A percentile compares a stretch with the other conserved stretches of the same genome.
Conservation (phyloP, 2,329 filamentous ascomycete species). For the Cordyceps cateniannulata region DNA sequence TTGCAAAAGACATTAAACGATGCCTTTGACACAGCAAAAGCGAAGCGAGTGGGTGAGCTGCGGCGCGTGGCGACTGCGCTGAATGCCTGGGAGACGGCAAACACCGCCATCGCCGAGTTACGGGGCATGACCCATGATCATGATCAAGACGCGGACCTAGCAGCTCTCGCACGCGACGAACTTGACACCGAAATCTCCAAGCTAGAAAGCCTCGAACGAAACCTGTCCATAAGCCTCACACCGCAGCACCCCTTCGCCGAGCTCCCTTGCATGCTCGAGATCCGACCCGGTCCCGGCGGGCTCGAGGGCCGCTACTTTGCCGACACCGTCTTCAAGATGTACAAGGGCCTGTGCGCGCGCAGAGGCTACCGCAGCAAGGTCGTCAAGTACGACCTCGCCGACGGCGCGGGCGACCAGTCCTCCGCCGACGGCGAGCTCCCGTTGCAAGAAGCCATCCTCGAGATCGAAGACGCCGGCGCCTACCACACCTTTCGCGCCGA, state of each 20-base stretch:
- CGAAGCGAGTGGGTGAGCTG: constrained; percentile 56
- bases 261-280: constrained; percentile 84
- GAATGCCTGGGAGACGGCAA: constrained; percentile 50
- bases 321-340: constrained; percentile 84
- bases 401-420: constrained; percentile 51
- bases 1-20: constrained; percentile 45
- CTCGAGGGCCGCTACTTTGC: constrained; percentile 89
- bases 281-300: constrained; percentile 86
- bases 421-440: constrained; percentile 57
- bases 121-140: constrained; percentile 36
- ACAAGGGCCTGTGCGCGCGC: constrained; percentile 67
- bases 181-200: constrained; percentile 57
- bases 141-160: constrained; percentile 61
- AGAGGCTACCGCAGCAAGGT: constrained; percentile 60
- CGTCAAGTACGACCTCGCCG: constrained; percentile 73
- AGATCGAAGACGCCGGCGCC: constrained; percentile 68
- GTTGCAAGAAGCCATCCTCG: constrained; percentile 80
- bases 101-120: constrained; percentile 48
- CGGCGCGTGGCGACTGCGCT: constrained; percentile 51
- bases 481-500: constrained; percentile 81
- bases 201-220: constrained; percentile 56
- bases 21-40: constrained; percentile 50
- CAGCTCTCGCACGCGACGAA: constrained; percentile 74
- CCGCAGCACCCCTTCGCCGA: constrained; percentile 86
- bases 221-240: constrained; percentile 70